Evolutionary conservation across 2,329 filamentous ascomycete genomes (phyloP), one percentile per base, ranked within the genome.

Genomic region (Botrytis deweyae): DNA sequence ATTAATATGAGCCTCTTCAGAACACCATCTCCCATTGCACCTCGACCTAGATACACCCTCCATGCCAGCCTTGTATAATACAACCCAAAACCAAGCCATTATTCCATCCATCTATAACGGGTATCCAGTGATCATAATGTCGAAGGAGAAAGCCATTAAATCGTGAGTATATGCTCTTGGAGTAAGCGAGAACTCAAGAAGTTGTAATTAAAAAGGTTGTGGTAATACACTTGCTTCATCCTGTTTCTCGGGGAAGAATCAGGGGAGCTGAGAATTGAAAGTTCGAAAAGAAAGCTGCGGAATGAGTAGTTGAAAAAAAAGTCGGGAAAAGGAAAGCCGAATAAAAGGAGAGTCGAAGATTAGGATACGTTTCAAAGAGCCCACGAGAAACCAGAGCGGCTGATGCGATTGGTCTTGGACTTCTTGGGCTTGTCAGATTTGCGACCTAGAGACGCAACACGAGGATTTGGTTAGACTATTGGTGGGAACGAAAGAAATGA

Each of bases 401-500:
- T 73, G 18, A 59, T 38, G 7, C 71, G 71, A n/a, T 62, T 65
- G 16, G 25, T 69, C 42, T 49, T 73, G 33, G 64, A 25, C 33
- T 71, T 67, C 40, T 69, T 69, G 38, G 38, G 18, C 6, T 59
- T 69, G 18, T 69, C 66, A 22, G 49, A 69, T 58, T 69, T 69
- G 36, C 58, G 62, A 69, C 71, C 71, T 73, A 73, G 33, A 73
- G 33, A 33, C 42, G 52, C 64, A 62, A 73, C 71, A 69, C 71
- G 36, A 40, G 14, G 40, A 38, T 10, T 42, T 25, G 44, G 55
- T 73, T 73, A 73, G 71, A 73, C 29, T 7, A 52, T 7, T 69
- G 22, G 38, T n/a, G 22, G 22, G 22, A 25, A n/a, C 52, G 2
- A 16, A 40, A 61, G 25, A 16, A 25, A 20, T 9, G 33, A 25